Evolutionary conservation across 169 alveolate species (phyloP), one percentile per base, ranked within the genome.

Genomic region (Eimeria sp.): DNA sequence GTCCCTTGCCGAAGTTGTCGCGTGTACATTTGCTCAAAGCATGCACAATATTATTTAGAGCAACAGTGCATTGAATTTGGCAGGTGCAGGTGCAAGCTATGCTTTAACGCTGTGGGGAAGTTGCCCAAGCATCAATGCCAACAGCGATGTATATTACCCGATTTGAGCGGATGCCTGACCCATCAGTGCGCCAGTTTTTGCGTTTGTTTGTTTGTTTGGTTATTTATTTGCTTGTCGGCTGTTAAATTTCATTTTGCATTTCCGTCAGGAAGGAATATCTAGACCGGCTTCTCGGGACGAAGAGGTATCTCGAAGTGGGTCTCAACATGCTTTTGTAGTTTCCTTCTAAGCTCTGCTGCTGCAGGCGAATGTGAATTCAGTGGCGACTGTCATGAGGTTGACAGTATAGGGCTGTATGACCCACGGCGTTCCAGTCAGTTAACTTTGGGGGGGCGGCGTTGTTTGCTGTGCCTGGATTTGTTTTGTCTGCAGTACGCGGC

Each of bases 241-340:
- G 3, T 25, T 54, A 25, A 52, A 80, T n/a, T 49, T 13, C 71
- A 1, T 6, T 20, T 1, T 0, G 83, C 20, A 0, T 74, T 33
- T 40, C 16, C 56, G 40, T 40, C 30, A 87, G 93, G 93, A 43
- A 64, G 68, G 93, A 27, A 11, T 87, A 87, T 30, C 37, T 64
- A 25, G 66, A 87, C 52, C 49, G 54, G 80, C 93, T 87, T 64
- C 82, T n/a, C 46, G 93, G 93, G 30, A 64, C 82, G 82, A 87
- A 87, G 54, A 60, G 93, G 60, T 87, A 87, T 54, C 66, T 87
- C 78, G 93, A 87, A 43, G 93, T 87, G 64, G n/a, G 93, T 11
- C 27, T 1, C 9, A 11, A 40, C 40, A n/a, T 25, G 30, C 27
- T 80, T 37, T n/a, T n/a, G 46, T 40, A 40, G 58, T 18, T 74